A percentile compares a stretch with the other conserved stretches of the same genome.
Conservation (phyloP, 805 yeast species). For the Ascoidea asiatica region DNA sequence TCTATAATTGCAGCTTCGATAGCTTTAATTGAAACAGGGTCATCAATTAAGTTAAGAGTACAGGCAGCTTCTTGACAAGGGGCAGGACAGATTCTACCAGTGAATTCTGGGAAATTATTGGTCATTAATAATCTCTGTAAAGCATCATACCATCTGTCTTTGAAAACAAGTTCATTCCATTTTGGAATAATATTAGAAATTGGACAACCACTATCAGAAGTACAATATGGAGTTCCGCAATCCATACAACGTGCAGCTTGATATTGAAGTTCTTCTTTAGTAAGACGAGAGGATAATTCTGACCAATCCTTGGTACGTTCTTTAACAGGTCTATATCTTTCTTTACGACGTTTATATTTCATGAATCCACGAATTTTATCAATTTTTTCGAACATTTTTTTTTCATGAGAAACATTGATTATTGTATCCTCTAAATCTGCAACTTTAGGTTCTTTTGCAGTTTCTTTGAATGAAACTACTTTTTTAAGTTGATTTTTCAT, state of each 20-base stretch:
- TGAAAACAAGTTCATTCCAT: constrained; percentile 93
- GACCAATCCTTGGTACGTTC: constrained; percentile 83
- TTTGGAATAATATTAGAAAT: constrained; percentile 94
- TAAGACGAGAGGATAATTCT: constrained; percentile 69
- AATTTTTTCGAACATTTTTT: constrained; percentile 44
- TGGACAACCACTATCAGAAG: constrained; percentile 96
- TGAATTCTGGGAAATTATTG: constrained; percentile 96
- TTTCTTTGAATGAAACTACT: constrained; percentile 17
- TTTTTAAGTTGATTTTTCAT: constrained; percentile 14
- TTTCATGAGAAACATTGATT: constrained; percentile 50
- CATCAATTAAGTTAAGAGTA: constrained; percentile 84
- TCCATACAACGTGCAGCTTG: constrained; percentile 99
- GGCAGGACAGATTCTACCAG: constrained; percentile 97
- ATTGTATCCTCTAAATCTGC: constrained; percentile 85
- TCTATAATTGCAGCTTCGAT: constrained; percentile 95
- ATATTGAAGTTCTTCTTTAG: constrained; percentile 73
- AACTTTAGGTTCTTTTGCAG: constrained; percentile 62
- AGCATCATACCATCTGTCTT: constrained; percentile 91
- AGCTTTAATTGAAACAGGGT: constrained; percentile 93
- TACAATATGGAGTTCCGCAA: constrained; percentile 99
- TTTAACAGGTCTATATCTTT: constrained; percentile 68
- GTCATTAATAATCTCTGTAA: constrained; percentile 86
- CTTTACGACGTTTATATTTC: constrained; percentile 84
- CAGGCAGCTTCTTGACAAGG: constrained; percentile 94
- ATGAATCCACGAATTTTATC: constrained; percentile 86